Conservation (phyloP, 768 basidiomycete genomes). For the Leccinum imitatum region DNA sequence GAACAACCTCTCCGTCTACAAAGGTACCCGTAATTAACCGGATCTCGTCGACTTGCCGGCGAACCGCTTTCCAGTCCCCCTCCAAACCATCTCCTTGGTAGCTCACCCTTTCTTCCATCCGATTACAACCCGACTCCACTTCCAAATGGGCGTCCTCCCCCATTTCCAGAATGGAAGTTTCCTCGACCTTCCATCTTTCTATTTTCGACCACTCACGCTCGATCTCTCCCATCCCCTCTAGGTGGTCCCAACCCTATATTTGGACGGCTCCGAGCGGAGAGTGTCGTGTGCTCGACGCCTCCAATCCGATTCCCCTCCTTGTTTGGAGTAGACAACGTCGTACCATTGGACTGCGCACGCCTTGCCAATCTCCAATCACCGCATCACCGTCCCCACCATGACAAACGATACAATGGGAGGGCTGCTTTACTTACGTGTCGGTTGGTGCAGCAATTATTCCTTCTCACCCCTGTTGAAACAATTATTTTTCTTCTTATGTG, state of each 20-base stretch:
- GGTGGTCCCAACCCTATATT: constrained; percentile 2
- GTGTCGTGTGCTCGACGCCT: constrained; percentile 6
- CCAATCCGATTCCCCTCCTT: background rate
- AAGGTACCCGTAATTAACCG: background rate
- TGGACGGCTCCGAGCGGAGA: background rate
- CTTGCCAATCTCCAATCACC: background rate
- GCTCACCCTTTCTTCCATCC: background rate
- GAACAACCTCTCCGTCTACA: background rate
- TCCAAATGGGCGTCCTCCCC: constrained; percentile 1
- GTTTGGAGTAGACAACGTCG: background rate
- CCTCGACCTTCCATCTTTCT: constrained; percentile 18
- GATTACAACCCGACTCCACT: constrained; percentile 13
- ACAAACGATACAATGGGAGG: background rate
- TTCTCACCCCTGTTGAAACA: background rate
- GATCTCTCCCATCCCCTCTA: constrained; percentile 3
- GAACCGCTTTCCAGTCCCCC: constrained; percentile 5
- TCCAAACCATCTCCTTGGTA: constrained; percentile 3
- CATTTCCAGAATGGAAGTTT: constrained; percentile 14
- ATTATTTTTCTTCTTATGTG: background rate
- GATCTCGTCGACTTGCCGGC: constrained; percentile 1
- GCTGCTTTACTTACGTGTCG: background rate
- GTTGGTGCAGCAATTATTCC: background rate
- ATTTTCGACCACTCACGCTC: constrained; percentile 11
- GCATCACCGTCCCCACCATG: background rate
- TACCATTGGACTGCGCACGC: background rate